A percentile compares a stretch with the other conserved stretches of the same genome.
Conservation (phyloP, 352 stramenopile genomes). For the Phytophthora ohioensis region DNA sequence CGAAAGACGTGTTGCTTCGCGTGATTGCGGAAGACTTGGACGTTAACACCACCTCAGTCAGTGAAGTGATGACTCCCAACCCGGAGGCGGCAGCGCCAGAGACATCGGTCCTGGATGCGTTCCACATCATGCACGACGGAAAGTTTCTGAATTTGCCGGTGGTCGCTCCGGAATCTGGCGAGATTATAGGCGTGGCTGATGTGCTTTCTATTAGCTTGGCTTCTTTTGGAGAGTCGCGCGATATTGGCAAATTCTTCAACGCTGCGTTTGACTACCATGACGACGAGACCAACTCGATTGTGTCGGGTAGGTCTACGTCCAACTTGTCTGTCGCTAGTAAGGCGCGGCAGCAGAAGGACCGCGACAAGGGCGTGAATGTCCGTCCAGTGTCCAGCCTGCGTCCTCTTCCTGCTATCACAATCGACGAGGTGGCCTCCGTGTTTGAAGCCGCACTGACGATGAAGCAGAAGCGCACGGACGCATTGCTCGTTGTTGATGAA, state of each 20-base stretch:
- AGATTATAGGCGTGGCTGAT: slow-evolving; percentile 85
- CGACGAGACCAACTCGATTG: slow-evolving; percentile 60
- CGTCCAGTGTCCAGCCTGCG: slow-evolving; percentile 86
- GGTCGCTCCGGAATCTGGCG: slow-evolving; percentile 74
- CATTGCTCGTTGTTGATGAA: slow-evolving; percentile 92
- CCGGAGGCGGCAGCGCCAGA: slow-evolving; percentile 94
- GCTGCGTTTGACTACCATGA: slow-evolving; percentile 83
- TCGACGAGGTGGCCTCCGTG: slow-evolving; percentile 82
- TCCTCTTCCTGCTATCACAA: slow-evolving; percentile 78
- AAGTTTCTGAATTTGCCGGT: slow-evolving; percentile 98
- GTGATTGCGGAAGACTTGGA: slow-evolving; percentile 93
- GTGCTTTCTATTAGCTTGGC: slow-evolving; percentile 82
- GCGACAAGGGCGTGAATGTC: slow-evolving; percentile 80
- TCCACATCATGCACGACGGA: slow-evolving; percentile 99
- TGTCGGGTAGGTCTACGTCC: slow-evolving; percentile 63
- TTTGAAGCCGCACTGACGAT: slow-evolving; percentile 91
- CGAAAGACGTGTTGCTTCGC: slow-evolving; percentile 97
- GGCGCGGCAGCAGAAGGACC: slow-evolving; percentile 75
- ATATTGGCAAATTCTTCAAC: slow-evolving; percentile 85
- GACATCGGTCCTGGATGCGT: slow-evolving; percentile 96
- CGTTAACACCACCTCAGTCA: slow-evolving; percentile 89
- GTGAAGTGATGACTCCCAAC: slow-evolving; percentile 95
- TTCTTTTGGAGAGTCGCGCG: slow-evolving; percentile 80
- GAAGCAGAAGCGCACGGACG: slow-evolving; percentile 93
- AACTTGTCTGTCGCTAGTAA: slow-evolving; percentile 69